A percentile compares a stretch with the other conserved stretches of the same genome.
phyloP scores from a whole-genome alignment of 441 rosid genomes.

The Adansonia madagascariensis region DNA sequence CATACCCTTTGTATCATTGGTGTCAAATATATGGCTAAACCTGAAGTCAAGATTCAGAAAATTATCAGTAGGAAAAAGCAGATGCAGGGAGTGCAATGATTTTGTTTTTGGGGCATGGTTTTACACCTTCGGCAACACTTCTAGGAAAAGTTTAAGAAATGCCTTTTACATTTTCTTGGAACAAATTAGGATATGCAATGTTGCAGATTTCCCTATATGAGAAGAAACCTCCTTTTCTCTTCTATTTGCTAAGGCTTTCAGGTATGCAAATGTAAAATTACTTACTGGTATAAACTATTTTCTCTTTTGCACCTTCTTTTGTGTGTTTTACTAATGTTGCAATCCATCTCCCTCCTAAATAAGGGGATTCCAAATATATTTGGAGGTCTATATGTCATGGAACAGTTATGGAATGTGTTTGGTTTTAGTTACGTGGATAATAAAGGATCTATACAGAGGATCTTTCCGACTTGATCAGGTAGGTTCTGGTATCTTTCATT shows the following conservation, averaged over 20 bases:
- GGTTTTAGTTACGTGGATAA: not conserved
- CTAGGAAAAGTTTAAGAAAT: not conserved
- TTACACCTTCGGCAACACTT: not conserved
- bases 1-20: not conserved
- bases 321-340: not conserved
- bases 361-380: not conserved
- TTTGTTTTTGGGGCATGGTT: not conserved
- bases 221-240: not conserved
- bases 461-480: not conserved
- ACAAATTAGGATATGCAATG: not conserved
- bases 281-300: not conserved
- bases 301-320: not conserved
- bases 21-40: not conserved
- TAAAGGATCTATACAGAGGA: not conserved
- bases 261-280: not conserved
- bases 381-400: not conserved
- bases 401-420: not conserved
- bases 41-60: constrained; percentile 3
- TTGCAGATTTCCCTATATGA: not conserved
- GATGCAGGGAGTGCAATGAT: not conserved
- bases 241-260: not conserved
- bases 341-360: not conserved
- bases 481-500: not conserved
- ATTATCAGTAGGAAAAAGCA: not conserved
- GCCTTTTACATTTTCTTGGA: not conserved